Percentiles rank a stretch among this genome's conserved stretches.
Evolutionary conservation across 306 rosid genomes (phyloP).

Genomic region (Luffa acutangula): DNA sequence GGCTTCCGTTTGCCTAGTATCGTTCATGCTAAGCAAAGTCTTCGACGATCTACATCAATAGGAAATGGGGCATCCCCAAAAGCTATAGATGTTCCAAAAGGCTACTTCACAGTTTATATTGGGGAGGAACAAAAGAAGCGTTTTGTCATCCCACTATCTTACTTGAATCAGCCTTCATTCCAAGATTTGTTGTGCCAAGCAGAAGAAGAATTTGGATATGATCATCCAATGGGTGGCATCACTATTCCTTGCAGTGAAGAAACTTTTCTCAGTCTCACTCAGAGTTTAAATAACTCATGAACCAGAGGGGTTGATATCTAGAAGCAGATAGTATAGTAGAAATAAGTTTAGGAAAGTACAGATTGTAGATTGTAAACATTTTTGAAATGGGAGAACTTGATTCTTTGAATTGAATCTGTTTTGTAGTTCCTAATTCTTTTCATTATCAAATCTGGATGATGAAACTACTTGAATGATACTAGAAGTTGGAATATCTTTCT

Average conservation of each 20-base stretch:
- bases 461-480: neutral
- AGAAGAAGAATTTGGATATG: conserved; percentile 22
- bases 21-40: neutral
- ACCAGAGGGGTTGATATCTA: neutral
- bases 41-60: conserved; percentile 12
- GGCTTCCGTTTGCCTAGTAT: conserved; percentile 8
- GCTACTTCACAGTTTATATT: neutral
- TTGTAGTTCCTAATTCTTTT: neutral
- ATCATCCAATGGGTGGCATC: conserved; percentile 22
- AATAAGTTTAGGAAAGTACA: neutral
- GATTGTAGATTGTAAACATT: neutral
- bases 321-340: neutral
- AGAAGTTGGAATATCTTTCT: neutral
- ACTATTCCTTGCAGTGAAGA: conserved; percentile 17
- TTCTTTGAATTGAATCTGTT: neutral
- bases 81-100: neutral
- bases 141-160: conserved; percentile 14
- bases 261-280: neutral
- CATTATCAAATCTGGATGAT: too few species aligned
- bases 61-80: neutral
- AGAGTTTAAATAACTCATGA: neutral
- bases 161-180: conserved; percentile 21
- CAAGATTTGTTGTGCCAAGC: conserved; percentile 9
- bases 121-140: conserved; percentile 13
- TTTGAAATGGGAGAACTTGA: neutral